Base-by-base conservation (phyloP, 2,329 filamentous ascomycete species). In the Clonostachys chloroleuca region DNA sequence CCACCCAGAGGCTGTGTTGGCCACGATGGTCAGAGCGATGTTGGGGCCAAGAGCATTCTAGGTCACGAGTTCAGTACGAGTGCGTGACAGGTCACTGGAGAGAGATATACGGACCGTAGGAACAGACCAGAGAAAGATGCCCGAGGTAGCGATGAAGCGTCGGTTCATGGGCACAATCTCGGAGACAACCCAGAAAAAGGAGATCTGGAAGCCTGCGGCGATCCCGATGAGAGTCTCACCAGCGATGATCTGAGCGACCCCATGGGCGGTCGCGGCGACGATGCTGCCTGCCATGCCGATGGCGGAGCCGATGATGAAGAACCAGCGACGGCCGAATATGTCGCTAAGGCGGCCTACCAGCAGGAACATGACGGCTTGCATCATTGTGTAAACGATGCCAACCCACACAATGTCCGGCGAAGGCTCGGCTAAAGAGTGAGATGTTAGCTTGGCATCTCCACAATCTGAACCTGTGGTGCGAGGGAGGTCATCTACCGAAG, bases 321-420 rank as follows among this genome's bases (percentile, higher is more conserved):
- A 67, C 52, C 60, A 69, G 17, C 66, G 59, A 12, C 65, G 52
- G 8, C 66, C 66, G 41, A 69, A 70, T 16, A 70, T 64, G 49
- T 70, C 68, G 4, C 61, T 63, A 3, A 70, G 54, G 20, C 67
- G 59, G 7, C 61, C 60, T 12, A 59, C 60, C 16, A 67, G 41
- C 34, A 18, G 41, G n/a, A 16, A 43, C 33, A 3, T 33, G 40
- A 37, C 35, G 34, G 30, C 43, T 33, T 30, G 40, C 34, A 17
- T 46, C 47, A 39, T 12, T 39, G 33, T 45, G 34, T 24, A 39
- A 16, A 20, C 8, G 16, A 45, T 5, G 8, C 12, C 17, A 6
- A 45, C 33, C 40, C 43, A 35, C 6, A 24, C 20, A 12, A 20
- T 24, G 16, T 43, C 42, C 7, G 30, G 42, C 14, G 14, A 16